Conservation (phyloP, 2,329 filamentous ascomycete genomes). For the Amauroascus verrucosus region DNA sequence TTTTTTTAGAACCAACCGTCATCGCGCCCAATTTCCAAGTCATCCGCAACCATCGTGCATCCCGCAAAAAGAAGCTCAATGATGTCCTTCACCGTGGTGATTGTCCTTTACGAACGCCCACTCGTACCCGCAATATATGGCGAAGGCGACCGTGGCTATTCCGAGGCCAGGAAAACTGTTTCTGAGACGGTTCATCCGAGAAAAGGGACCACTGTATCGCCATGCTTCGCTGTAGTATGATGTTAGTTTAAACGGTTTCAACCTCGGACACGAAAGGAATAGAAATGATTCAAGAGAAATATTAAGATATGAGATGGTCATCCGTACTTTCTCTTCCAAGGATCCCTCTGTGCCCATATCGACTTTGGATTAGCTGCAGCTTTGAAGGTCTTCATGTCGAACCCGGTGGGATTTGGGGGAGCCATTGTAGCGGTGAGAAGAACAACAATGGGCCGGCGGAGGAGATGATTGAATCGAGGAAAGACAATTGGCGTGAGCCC, state of each 20-base stretch:
- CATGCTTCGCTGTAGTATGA: constrained; percentile 69
- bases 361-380: constrained; percentile 54
- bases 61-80: background rate
- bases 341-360: constrained; percentile 43
- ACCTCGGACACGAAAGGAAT: background rate
- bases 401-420: constrained; percentile 70
- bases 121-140: constrained; percentile 81
- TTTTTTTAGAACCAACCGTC: background rate
- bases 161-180: constrained; percentile 79
- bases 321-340: constrained; percentile 52
- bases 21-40: background rate
- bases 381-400: constrained; percentile 73
- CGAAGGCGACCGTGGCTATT: constrained; percentile 84
- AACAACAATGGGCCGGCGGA: background rate
- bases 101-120: constrained; percentile 69
- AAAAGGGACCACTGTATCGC: constrained; percentile 85
- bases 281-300: background rate
- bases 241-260: constrained; percentile 18
- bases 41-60: background rate
- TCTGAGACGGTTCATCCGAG: constrained; percentile 80
- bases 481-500: background rate
- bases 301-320: constrained; percentile 9
- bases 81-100: constrained; percentile 47
- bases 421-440: constrained; percentile 36
- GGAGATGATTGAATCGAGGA: background rate